These are phyloP conservation scores for Drechslerella dactyloides DNA, from an alignment of 2,329 filamentous ascomycete species.

Conservation along the genomic window DNA sequence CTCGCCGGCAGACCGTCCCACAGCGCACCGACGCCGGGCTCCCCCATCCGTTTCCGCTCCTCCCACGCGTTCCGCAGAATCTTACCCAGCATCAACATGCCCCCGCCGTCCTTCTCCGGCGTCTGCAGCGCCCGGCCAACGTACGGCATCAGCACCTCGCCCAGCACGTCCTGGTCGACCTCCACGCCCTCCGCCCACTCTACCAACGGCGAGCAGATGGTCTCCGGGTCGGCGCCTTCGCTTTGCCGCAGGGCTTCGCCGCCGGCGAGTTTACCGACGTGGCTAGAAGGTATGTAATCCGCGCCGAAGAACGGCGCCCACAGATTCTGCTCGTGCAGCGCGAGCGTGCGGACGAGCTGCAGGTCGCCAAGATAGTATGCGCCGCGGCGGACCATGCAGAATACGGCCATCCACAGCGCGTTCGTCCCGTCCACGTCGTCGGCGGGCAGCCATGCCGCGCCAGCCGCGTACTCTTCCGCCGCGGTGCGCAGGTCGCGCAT, in stretches of 20 bases:
- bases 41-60: slow-evolving; percentile 66
- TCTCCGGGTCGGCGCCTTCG: slow-evolving; percentile 51
- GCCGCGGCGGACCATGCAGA: slow-evolving; percentile 53
- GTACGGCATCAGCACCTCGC: slow-evolving; percentile 57
- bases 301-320: slow-evolving; percentile 47
- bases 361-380: slow-evolving; percentile 53
- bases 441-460: slow-evolving; percentile 53
- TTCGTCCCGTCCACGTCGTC: slow-evolving; percentile 52
- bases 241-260: slow-evolving; percentile 49
- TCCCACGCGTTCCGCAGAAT: slow-evolving; percentile 62
- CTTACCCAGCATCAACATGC: slow-evolving; percentile 56
- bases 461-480: slow-evolving; percentile 51
- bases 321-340: slow-evolving; percentile 46
- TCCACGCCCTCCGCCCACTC: slow-evolving; percentile 46
- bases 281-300: slow-evolving; percentile 42
- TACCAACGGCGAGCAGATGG: slow-evolving; percentile 52
- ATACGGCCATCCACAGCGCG: slow-evolving; percentile 52
- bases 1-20: slow-evolving; percentile 36
- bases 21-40: slow-evolving; percentile 51
- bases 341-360: slow-evolving; percentile 52
- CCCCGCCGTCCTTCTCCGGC: slow-evolving; percentile 53
- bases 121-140: slow-evolving; percentile 56
- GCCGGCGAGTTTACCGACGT: slow-evolving; percentile 51
- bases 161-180: slow-evolving; percentile 60
- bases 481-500: slow-evolving; percentile 46